Conservation (phyloP, 2,329 filamentous ascomycete genomes). For the Arthrobotrys musiformis region DNA sequence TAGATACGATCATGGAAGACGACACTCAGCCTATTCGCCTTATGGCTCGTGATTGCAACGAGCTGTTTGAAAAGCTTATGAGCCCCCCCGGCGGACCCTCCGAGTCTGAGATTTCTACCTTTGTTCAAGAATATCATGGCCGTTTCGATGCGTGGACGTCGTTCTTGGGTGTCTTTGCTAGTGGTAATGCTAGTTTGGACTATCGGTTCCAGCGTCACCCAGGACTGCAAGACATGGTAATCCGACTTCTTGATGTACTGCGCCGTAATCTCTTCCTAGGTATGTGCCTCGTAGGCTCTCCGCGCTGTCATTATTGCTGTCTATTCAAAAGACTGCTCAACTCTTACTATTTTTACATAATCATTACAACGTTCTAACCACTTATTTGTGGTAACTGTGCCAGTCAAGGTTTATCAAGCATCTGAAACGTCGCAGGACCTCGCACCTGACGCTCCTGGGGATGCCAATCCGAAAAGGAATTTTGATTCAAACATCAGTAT, state of each 20-base stretch:
- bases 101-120: background rate
- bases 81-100: background rate
- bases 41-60: conserved; percentile 5
- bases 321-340: background rate
- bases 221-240: conserved; percentile 3
- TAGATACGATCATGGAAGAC: background rate
- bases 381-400: background rate
- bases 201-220: background rate
- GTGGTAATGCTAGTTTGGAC: background rate
- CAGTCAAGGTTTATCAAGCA: background rate
- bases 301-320: background rate
- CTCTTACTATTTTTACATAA: conserved; percentile 1
- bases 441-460: no score
- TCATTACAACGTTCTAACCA: conserved; percentile 1
- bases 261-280: conserved; percentile 8
- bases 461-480: no score
- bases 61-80: background rate
- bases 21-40: conserved; percentile 3
- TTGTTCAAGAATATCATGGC: conserved; percentile 1
- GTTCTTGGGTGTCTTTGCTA: background rate
- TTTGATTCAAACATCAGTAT: background rate
- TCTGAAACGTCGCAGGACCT: background rate
- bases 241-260: conserved; percentile 10
- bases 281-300: background rate
- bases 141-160: conserved; percentile 7